Conservation (phyloP, 805 yeast species). For the Candida xiaguanensis region DNA sequence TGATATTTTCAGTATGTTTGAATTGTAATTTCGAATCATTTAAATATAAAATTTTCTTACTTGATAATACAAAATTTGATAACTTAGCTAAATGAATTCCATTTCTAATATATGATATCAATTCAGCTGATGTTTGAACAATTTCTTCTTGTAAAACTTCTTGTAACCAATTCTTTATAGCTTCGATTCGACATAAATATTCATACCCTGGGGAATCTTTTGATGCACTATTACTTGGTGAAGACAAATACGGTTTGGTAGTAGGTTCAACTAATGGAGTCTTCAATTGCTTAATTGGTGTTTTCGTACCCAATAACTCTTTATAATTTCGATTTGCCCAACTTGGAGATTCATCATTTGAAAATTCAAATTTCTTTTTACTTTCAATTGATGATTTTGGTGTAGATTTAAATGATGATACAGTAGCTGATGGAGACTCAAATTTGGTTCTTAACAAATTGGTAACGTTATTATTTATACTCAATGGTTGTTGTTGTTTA, state of each 20-base stretch:
- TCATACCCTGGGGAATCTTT: conserved; percentile 53
- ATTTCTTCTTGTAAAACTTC: conserved; percentile 54
- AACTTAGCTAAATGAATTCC: conserved; percentile 84
- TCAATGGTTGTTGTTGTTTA: conserved; percentile 15
- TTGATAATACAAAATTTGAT: conserved; percentile 68
- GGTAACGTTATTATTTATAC: conserved; percentile 13
- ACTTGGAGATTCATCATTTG: conserved; percentile 14
- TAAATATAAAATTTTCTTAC: conserved; percentile 52
- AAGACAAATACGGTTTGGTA: conserved; percentile 20
- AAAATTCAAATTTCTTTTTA: conserved; percentile 6
- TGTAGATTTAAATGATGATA: conserved; percentile 37
- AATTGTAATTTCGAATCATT: conserved; percentile 63
- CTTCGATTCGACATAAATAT: conserved; percentile 74
- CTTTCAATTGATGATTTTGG: conserved; percentile 18
- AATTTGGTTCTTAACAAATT: conserved; percentile 29
- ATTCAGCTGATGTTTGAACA: conserved; percentile 50
- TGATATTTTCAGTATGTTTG: conserved; percentile 90
- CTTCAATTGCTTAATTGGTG: conserved; percentile 8
- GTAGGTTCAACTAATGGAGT: conserved; percentile 5
- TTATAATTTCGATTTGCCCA: conserved; percentile 21
- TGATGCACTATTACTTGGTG: conserved; percentile 27
- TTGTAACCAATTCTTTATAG: conserved; percentile 81
- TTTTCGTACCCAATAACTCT: conserved; percentile 12
- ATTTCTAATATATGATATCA: conserved; percentile 68
- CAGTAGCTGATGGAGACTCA: conserved; percentile 41